phyloP scores from a whole-genome alignment of 75 land plant species.

The Pinus albicaulis region DNA sequence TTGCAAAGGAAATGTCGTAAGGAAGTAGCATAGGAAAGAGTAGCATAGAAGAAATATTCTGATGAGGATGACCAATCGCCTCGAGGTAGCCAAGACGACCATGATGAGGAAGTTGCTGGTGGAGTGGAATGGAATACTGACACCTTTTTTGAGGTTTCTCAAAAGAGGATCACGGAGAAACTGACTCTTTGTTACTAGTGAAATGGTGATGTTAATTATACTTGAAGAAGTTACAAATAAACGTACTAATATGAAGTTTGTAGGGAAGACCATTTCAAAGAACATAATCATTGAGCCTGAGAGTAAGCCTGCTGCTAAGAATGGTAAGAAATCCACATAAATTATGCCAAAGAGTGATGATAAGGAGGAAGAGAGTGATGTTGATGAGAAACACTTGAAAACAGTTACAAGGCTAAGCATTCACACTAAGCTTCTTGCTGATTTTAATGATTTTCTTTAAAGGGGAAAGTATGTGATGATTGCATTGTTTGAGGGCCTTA shows the following conservation, averaged over 20 bases:
- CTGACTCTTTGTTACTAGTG: constrained; percentile 85
- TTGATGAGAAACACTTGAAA: neutral
- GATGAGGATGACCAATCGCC: neutral
- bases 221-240: constrained; percentile 23
- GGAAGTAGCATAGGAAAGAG: no score
- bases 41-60: no score
- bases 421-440: constrained; percentile 32
- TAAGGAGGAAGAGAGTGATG: neutral
- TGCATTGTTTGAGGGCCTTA: constrained; percentile 78
- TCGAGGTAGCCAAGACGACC: neutral
- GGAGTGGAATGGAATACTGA: constrained; percentile 97
- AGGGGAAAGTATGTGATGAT: constrained; percentile 52
- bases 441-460: constrained; percentile 47
- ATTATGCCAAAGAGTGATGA: neutral
- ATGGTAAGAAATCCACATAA: neutral
- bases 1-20: no score
- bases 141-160: constrained; percentile 82
- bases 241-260: constrained; percentile 11
- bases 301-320: constrained; percentile 10
- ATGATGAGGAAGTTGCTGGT: constrained; percentile 40
- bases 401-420: neutral
- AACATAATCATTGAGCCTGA: constrained; percentile 11
- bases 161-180: constrained; percentile 81
- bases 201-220: constrained; percentile 90
- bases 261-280: constrained; percentile 10